Percentiles rank a stretch among this genome's conserved stretches.
Conservation (phyloP, 2,329 filamentous ascomycete species). For the Scedosporium aurantiacum region DNA sequence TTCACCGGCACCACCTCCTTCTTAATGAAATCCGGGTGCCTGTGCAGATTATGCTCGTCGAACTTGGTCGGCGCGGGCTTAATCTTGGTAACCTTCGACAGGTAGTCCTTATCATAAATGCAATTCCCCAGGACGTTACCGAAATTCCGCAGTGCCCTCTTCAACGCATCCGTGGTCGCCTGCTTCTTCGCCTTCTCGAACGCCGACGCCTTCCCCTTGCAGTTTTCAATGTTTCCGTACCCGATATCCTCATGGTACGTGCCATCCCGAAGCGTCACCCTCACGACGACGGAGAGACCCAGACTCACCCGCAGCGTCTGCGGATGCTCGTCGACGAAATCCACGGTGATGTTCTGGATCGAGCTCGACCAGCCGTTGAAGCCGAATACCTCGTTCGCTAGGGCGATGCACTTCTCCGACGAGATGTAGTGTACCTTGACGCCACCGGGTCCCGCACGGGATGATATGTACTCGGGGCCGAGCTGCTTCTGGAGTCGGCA, state of each 20-base stretch:
- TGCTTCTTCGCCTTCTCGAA: slow-evolving; percentile 99
- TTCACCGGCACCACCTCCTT: slow-evolving; percentile 30
- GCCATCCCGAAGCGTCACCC: slow-evolving; percentile 82
- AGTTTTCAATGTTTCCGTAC: slow-evolving; percentile 94
- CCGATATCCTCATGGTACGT: slow-evolving; percentile 98
- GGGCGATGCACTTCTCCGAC: slow-evolving; percentile 92
- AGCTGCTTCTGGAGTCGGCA: slow-evolving; percentile 82
- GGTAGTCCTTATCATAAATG: slow-evolving; percentile 92
- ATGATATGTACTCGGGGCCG: slow-evolving; percentile 90
- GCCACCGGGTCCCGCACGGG: slow-evolving; percentile 70
- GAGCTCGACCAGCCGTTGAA: slow-evolving; percentile 97
- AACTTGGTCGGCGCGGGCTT: slow-evolving; percentile 65
- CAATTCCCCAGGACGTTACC: slow-evolving; percentile 97
- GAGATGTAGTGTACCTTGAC: slow-evolving; percentile 85
- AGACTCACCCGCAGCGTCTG: slow-evolving; percentile 70
- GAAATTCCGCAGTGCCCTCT: slow-evolving; percentile 80
- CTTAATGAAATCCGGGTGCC: slow-evolving; percentile 66
- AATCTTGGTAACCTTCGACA: slow-evolving; percentile 80
- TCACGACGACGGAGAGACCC: slow-evolving; percentile 79
- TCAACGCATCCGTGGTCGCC: slow-evolving; percentile 87
- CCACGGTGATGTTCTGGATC: slow-evolving; percentile 90
- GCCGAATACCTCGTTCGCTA: slow-evolving; percentile 90
- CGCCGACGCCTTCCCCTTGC: slow-evolving; percentile 84
- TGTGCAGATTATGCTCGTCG: slow-evolving; percentile 67
- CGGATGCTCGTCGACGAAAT: slow-evolving; percentile 83